Evolutionary conservation across 1,284 basidiomycete species (phyloP).

Genomic region (Butyriboletus pseudospeciosus): DNA sequence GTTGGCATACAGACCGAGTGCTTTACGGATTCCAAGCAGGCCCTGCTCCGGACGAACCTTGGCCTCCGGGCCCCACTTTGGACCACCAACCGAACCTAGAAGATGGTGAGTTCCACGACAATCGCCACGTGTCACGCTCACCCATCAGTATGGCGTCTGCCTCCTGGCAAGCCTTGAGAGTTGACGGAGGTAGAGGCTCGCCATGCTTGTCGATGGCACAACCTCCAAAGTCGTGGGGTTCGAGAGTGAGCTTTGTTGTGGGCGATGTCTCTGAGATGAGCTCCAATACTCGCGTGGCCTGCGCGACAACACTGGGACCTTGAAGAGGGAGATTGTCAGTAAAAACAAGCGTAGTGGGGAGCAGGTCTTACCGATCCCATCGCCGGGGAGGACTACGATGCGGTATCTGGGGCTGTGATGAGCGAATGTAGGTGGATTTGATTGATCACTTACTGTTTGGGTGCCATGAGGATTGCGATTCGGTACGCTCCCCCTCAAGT

Average conservation of each 20-base stretch:
- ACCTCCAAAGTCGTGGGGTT: constrained; percentile 85
- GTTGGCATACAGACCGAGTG: constrained; percentile 94
- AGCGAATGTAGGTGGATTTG: background rate
- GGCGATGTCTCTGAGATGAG: constrained; percentile 60
- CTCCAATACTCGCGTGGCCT: constrained; percentile 85
- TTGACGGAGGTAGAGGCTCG: constrained; percentile 80
- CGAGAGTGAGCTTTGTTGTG: constrained; percentile 71
- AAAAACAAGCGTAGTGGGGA: background rate
- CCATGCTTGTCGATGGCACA: constrained; percentile 87
- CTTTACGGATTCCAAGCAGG: constrained; percentile 88
- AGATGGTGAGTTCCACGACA: constrained; percentile 1
- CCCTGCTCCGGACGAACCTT: constrained; percentile 96
- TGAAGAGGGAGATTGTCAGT: constrained; percentile 10
- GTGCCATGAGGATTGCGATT: constrained; percentile 32
- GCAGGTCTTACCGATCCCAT: constrained; percentile 81
- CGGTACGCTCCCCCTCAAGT: too few relatives aligned
- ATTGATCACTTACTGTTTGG: constrained; percentile 36
- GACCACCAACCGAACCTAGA: constrained; percentile 91
- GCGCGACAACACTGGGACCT: constrained; percentile 93
- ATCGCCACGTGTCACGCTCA: constrained; percentile 31
- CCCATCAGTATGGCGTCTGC: constrained; percentile 94
- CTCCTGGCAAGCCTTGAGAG: constrained; percentile 80
- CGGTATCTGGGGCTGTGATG: constrained; percentile 57
- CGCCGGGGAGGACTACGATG: constrained; percentile 87
- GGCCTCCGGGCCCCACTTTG: constrained; percentile 93